phyloP scores from a whole-genome alignment of 768 basidiomycete genomes.

The Lyophyllum semitale region DNA sequence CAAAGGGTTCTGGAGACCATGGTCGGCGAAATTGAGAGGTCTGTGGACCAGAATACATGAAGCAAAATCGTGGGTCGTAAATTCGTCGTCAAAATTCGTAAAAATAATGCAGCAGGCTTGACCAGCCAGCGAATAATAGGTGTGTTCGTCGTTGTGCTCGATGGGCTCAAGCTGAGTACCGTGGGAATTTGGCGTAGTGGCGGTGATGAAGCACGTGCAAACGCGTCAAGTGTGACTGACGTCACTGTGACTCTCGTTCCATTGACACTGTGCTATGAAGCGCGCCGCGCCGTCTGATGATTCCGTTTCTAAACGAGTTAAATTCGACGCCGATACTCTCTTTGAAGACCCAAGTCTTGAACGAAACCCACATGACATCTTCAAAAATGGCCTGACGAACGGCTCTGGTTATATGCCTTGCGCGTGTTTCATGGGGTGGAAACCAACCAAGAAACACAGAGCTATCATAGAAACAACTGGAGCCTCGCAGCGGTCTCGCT shows the following conservation, averaged over 20 bases:
- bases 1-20: slow-evolving; percentile 65
- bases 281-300: neutral
- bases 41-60: slow-evolving; percentile 49
- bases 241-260: neutral
- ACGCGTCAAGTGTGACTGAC: slow-evolving; percentile 9
- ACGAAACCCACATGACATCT: slow-evolving; percentile 33
- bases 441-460: slow-evolving; percentile 28
- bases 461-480: slow-evolving; percentile 31
- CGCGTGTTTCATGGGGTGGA: slow-evolving; percentile 48
- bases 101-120: neutral
- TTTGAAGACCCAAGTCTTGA: slow-evolving; percentile 26
- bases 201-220: slow-evolving; percentile 13
- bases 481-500: slow-evolving; percentile 25
- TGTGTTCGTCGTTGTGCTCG: slow-evolving; percentile 1
- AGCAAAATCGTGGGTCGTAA: slow-evolving; percentile 18
- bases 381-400: slow-evolving; percentile 23
- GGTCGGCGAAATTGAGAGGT: slow-evolving; percentile 58
- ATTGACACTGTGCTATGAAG: slow-evolving; percentile 5
- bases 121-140: neutral
- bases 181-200: neutral
- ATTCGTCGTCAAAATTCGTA: slow-evolving; percentile 12
- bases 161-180: neutral
- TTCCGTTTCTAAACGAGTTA: slow-evolving; percentile 5
- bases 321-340: slow-evolving; percentile 4
- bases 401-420: slow-evolving; percentile 42